Evolutionary conservation across 176 grass and related monocot species (phyloP).

Genomic region (Cenchrus americanus): DNA sequence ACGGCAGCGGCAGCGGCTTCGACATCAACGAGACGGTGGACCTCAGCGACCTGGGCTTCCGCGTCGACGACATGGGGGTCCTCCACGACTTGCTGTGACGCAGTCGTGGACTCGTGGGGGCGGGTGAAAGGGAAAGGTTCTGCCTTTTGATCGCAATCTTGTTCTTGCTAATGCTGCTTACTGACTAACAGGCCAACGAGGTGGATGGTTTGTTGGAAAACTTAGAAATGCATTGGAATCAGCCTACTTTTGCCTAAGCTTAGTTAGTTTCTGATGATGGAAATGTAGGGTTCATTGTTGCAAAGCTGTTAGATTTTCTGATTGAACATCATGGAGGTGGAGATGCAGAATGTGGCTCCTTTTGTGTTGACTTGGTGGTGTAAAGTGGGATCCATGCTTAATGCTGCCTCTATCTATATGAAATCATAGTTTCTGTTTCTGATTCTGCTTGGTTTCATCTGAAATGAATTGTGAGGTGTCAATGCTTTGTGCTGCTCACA

Average conservation of each 20-base stretch:
- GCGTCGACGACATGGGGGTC: constrained; percentile 47
- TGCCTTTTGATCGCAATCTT: constrained; percentile 31
- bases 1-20: constrained; percentile 18
- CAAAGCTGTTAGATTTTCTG: background rate
- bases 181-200: constrained; percentile 15
- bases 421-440: background rate
- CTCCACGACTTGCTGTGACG: constrained; percentile 36
- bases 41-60: constrained; percentile 54
- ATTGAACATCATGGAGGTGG: background rate
- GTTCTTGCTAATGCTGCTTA: constrained; percentile 11
- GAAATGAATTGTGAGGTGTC: background rate
- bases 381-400: background rate
- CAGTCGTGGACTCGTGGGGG: background rate
- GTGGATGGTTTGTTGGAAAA: constrained; percentile 28
- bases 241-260: background rate
- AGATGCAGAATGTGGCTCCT: constrained; percentile 38
- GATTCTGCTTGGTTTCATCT: background rate
- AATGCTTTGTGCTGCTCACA: background rate
- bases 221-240: background rate
- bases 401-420: background rate
- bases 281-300: constrained; percentile 20
- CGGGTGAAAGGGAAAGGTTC: constrained; percentile 9
- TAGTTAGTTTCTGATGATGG: constrained; percentile 18
- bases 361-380: constrained; percentile 33
- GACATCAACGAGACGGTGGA: constrained; percentile 51